Conservation (phyloP, 2,329 filamentous ascomycete species). For the Cladophialophora immunda region DNA sequence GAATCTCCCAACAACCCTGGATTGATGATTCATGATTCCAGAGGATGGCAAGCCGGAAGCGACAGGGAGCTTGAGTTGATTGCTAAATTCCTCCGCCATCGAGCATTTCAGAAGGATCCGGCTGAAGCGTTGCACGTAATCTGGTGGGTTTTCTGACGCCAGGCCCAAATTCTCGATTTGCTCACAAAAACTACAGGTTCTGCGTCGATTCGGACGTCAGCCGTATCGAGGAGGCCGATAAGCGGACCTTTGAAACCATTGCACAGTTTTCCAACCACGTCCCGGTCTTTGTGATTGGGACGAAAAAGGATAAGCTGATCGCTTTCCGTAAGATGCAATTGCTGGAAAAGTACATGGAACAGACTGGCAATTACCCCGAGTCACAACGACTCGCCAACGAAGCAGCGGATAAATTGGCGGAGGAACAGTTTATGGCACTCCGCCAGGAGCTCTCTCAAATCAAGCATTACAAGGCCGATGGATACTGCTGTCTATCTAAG, state of each 20-base stretch:
- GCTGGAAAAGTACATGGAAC: conserved; percentile 37
- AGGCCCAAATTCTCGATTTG: background rate
- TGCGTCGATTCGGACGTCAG: conserved; percentile 48
- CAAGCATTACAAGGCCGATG: conserved; percentile 40
- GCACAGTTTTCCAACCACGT: conserved; percentile 46
- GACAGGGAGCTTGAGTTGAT: conserved; percentile 45
- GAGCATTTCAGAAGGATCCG: conserved; percentile 43
- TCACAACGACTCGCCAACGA: conserved; percentile 40
- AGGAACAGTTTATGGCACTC: conserved; percentile 38
- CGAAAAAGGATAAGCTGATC: conserved; percentile 47
- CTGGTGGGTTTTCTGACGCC: conserved; percentile 37
- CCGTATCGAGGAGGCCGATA: conserved; percentile 46
- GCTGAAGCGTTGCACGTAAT: conserved; percentile 46
- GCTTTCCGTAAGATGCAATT: conserved; percentile 41
- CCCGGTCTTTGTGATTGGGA: conserved; percentile 47
- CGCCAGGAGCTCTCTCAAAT: conserved; percentile 37
- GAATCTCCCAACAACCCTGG: conserved; percentile 46
- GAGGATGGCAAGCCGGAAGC: conserved; percentile 48
- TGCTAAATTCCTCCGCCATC: conserved; percentile 45
- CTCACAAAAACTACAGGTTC: conserved; percentile 41
- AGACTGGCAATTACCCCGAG: conserved; percentile 40
- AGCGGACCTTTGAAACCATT: conserved; percentile 45
- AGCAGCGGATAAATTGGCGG: conserved; percentile 34
- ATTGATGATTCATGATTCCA: conserved; percentile 48
- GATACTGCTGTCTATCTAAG: conserved; percentile 40